These are phyloP conservation scores for Venturia asperata DNA, from an alignment of 2,329 filamentous ascomycete species.

Conservation along the genomic window DNA sequence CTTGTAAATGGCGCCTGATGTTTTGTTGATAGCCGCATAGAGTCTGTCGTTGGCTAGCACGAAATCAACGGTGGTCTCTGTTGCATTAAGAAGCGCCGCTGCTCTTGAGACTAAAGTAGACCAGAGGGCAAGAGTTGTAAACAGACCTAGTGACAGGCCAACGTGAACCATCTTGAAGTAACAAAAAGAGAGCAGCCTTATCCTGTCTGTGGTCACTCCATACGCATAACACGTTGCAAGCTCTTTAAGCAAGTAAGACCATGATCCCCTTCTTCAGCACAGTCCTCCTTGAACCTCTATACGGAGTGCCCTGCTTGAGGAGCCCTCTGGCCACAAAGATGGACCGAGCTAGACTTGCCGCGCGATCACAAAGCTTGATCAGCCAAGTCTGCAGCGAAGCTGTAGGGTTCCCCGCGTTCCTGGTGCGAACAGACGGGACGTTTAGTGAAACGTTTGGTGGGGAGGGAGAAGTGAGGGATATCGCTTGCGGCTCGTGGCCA, in stretches of 20 bases:
- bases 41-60: constrained; percentile 8
- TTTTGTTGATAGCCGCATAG: constrained; percentile 1
- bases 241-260: neutral
- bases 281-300: neutral
- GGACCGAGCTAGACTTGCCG: neutral
- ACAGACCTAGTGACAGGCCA: neutral
- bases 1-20: neutral
- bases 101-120: neutral
- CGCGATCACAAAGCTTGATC: neutral
- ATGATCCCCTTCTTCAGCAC: neutral
- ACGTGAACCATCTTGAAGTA: neutral
- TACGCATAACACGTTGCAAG: neutral
- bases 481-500: neutral
- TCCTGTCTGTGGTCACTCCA: neutral
- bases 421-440: neutral
- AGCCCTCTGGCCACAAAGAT: neutral
- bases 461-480: neutral
- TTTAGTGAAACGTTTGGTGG: neutral
- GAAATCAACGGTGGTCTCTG: neutral
- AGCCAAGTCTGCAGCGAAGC: neutral
- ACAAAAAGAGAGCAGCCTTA: neutral
- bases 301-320: neutral
- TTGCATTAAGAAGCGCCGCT: neutral
- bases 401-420: constrained; percentile 4
- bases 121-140: neutral